Evolutionary conservation across 345 rosid species (phyloP).

Genomic region (Ceriops decandra): DNA sequence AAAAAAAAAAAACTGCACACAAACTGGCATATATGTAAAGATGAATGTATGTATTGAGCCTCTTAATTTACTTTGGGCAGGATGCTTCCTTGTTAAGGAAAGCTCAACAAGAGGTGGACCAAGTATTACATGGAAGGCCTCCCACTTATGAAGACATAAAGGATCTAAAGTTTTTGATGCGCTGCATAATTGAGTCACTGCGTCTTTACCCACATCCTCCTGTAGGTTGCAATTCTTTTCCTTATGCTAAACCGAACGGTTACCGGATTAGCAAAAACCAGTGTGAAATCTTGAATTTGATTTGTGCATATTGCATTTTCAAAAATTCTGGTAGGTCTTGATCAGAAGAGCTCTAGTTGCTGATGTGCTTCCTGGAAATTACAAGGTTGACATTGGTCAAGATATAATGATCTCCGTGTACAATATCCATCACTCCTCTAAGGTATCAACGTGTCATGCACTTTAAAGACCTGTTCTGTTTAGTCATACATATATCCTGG

Average conservation of each 20-base stretch:
- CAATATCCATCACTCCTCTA: conserved; percentile 81
- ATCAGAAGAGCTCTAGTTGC: conserved; percentile 82
- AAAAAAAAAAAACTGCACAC: too few species aligned
- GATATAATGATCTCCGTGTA: conserved; percentile 96
- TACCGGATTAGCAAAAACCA: conserved; percentile 1
- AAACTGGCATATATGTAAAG: too few species aligned
- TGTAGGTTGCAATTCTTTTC: conserved; percentile 47
- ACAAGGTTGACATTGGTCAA: conserved; percentile 84
- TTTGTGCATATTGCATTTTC: conserved; percentile 3
- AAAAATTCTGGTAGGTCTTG: conserved; percentile 49
- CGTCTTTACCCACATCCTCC: conserved; percentile 98
- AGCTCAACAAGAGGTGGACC: conserved; percentile 89
- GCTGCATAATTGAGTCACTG: conserved; percentile 87
- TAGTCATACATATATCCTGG: background rate
- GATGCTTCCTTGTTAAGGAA: conserved; percentile 52
- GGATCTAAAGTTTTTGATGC: conserved; percentile 70
- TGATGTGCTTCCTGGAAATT: conserved; percentile 88
- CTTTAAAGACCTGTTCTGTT: conserved; percentile 9
- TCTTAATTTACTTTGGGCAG: conserved; percentile 27
- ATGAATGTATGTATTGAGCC: too few species aligned
- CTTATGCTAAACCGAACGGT: conserved; percentile 1
- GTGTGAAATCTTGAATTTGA: background rate
- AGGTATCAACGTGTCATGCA: conserved; percentile 39
- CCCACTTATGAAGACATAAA: conserved; percentile 73
- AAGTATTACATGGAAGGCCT: conserved; percentile 65